Conservation (phyloP, 768 basidiomycete species). For the Tremella mesenterica region DNA sequence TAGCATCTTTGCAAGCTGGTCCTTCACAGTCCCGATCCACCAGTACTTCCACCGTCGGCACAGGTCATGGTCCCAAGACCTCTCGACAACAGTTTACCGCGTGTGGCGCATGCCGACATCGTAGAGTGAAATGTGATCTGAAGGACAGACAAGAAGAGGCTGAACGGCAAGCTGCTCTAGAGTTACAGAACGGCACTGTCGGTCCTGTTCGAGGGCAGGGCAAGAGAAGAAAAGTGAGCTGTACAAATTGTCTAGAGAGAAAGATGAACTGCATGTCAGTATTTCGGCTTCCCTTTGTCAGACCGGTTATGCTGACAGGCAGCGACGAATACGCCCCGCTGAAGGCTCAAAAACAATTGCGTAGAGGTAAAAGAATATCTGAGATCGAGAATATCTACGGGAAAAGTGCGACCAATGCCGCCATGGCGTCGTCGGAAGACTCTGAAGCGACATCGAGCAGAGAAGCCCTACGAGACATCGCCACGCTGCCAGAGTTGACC, state of each 20-base stretch:
- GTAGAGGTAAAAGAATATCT: slow-evolving; percentile 38
- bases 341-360: slow-evolving; percentile 75
- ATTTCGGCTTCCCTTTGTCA: not conserved
- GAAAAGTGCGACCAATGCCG: slow-evolving; percentile 17
- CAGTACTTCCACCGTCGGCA: not conserved
- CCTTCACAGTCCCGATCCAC: not conserved
- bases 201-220: slow-evolving; percentile 5
- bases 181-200: slow-evolving; percentile 10
- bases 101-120: slow-evolving; percentile 84
- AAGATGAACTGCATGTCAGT: slow-evolving; percentile 88
- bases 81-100: slow-evolving; percentile 81
- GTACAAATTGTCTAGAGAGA: slow-evolving; percentile 84
- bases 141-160: slow-evolving; percentile 63
- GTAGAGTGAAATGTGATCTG: slow-evolving; percentile 89
- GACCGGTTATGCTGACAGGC: not conserved
- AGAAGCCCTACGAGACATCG: slow-evolving; percentile 1
- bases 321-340: slow-evolving; percentile 79
- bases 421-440: slow-evolving; percentile 4
- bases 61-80: slow-evolving; percentile 49
- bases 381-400: slow-evolving; percentile 38
- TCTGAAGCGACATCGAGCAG: not conserved
- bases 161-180: slow-evolving; percentile 44
- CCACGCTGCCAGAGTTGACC: slow-evolving; percentile 56
- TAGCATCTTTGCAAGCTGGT: not conserved
- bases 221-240: slow-evolving; percentile 48